phyloP scores from a whole-genome alignment of 1,284 basidiomycete genomes.

The Volvariella volvacea region DNA sequence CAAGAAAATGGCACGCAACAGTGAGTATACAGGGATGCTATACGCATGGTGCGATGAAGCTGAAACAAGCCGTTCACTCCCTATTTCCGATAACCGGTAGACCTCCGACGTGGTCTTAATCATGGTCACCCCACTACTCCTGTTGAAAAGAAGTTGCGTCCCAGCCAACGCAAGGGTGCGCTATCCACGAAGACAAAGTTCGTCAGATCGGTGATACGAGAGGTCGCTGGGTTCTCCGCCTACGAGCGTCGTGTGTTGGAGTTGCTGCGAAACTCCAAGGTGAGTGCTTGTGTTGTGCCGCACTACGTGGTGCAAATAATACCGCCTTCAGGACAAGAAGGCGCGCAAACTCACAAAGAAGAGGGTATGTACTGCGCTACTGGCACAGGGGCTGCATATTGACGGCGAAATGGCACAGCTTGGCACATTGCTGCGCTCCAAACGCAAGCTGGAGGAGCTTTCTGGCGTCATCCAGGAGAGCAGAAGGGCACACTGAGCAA shows the following conservation, averaged over 20 bases:
- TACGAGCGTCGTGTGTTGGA: constrained; percentile 99
- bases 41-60: constrained; percentile 11
- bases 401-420: constrained; percentile 66
- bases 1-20: constrained; percentile 65
- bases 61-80: background rate
- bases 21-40: constrained; percentile 33
- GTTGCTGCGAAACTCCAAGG: constrained; percentile 98
- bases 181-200: constrained; percentile 84
- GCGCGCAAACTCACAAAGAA: constrained; percentile 98
- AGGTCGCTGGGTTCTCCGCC: constrained; percentile 96
- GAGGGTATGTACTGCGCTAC: constrained; percentile 70
- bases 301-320: constrained; percentile 2
- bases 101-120: constrained; percentile 88
- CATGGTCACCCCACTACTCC: constrained; percentile 90
- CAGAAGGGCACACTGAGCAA: constrained; percentile 70
- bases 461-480: constrained; percentile 87
- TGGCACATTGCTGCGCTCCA: constrained; percentile 92
- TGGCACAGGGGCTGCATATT: too few relatives aligned
- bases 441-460: constrained; percentile 96
- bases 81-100: constrained; percentile 33
- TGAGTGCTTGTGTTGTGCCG: constrained; percentile 29
- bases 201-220: constrained; percentile 86
- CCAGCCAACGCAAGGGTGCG: constrained; percentile 90
- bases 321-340: constrained; percentile 79
- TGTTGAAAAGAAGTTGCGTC: constrained; percentile 74